Conservation (phyloP, 257 asterid genomes). For the Solanum arcanum region DNA sequence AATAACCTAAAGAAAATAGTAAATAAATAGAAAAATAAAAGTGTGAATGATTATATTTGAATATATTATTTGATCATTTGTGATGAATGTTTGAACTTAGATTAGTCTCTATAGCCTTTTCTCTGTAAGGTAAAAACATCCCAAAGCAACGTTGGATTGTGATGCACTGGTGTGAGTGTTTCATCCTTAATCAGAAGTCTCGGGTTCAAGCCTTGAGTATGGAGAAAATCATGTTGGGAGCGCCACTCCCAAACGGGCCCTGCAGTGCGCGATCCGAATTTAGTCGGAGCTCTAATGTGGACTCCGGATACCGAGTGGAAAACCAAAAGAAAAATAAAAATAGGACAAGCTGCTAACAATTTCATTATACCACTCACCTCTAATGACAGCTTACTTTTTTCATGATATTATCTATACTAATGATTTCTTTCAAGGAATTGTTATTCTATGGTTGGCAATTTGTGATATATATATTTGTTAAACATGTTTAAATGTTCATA, state of each 20-base stretch:
- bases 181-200: too few species aligned
- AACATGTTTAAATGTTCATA: neutral
- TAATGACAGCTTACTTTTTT: neutral
- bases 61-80: neutral
- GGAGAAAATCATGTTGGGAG: too few species aligned
- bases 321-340: too few species aligned
- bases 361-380: too few species aligned
- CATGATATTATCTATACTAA: neutral
- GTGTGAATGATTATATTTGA: neutral
- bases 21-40: neutral
- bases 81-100: neutral
- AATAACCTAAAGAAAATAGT: too few species aligned
- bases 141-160: neutral
- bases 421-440: neutral
- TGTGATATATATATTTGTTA: too few species aligned
- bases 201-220: fast-evolving
- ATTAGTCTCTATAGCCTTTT: neutral
- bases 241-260: fast-evolving
- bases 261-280: too few species aligned
- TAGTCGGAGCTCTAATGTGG: too few species aligned
- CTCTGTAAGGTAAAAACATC: neutral
- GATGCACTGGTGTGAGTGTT: too few species aligned
- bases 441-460: neutral
- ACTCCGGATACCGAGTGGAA: too few species aligned
- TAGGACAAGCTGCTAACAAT: too few species aligned